Evolutionary conservation across 1,139 yeast genomes (phyloP).

Genomic region (Keqinozyma sinolaborantium): DNA sequence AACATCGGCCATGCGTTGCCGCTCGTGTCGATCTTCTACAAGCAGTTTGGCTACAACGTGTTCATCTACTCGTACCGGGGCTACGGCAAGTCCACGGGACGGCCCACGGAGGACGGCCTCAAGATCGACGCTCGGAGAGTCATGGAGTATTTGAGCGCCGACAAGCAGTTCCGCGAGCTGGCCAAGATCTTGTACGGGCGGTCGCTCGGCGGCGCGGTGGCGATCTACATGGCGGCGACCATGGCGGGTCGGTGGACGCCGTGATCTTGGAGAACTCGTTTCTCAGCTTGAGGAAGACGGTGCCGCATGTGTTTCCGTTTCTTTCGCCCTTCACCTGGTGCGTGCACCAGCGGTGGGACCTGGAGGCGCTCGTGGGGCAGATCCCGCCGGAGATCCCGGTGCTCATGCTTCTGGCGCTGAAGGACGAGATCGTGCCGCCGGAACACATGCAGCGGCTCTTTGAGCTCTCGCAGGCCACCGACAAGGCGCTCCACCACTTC

Average conservation of each 20-base stretch:
- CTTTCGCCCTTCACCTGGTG: conserved; percentile 54
- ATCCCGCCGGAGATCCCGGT: conserved; percentile 60
- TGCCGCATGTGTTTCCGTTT: conserved; percentile 78
- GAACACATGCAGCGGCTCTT: conserved; percentile 67
- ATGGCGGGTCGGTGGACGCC: conserved; percentile 51
- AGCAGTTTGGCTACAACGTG: conserved; percentile 69
- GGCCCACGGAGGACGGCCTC: conserved; percentile 73
- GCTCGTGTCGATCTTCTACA: conserved; percentile 67
- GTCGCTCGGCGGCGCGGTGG: conserved; percentile 94
- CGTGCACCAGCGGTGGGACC: conserved; percentile 83
- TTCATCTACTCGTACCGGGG: conserved; percentile 89
- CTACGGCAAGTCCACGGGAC: conserved; percentile 82
- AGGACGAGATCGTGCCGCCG: conserved; percentile 93
- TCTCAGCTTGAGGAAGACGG: conserved; percentile 69
- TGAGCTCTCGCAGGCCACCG: conserved; percentile 41
- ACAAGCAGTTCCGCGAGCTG: conserved; percentile 48
- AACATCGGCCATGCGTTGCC: conserved; percentile 94
- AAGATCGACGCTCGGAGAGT: conserved; percentile 80
- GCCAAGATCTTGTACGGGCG: conserved; percentile 77
- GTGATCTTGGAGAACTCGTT: conserved; percentile 85
- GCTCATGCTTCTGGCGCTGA: conserved; percentile 67
- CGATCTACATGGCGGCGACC: conserved; percentile 72
- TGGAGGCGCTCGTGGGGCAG: conserved; percentile 55
- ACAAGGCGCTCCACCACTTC: conserved; percentile 50
- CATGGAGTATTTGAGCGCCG: conserved; percentile 50